These are phyloP conservation scores for Psilocybe cyanescens DNA, from an alignment of 768 basidiomycete genomes.

Conservation along the genomic window DNA sequence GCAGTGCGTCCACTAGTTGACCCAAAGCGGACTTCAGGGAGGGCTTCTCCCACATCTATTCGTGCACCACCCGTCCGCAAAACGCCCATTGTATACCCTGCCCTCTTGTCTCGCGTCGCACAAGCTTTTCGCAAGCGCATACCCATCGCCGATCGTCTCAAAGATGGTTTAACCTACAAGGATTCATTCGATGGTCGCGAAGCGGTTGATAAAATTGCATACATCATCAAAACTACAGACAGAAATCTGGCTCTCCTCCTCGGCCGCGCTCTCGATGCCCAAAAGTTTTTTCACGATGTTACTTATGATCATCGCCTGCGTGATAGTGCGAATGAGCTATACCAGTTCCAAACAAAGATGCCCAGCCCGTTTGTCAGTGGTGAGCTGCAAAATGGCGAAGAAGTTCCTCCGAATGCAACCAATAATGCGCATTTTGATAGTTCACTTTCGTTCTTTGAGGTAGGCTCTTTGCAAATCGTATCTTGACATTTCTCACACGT, in stretches of 20 bases:
- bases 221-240: constrained; percentile 98
- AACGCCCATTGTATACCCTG: constrained; percentile 90
- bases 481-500: background rate
- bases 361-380: constrained; percentile 86
- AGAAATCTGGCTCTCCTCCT: constrained; percentile 92
- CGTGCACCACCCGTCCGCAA: constrained; percentile 47
- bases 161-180: constrained; percentile 96
- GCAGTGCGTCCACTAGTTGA: constrained; percentile 50
- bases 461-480: background rate
- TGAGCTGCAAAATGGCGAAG: constrained; percentile 47
- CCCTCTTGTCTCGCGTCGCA: constrained; percentile 91
- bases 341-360: constrained; percentile 88
- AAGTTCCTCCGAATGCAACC: constrained; percentile 21
- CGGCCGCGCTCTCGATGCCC: constrained; percentile 95
- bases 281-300: constrained; percentile 99
- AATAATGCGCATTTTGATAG: constrained; percentile 11
- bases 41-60: constrained; percentile 42
- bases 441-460: constrained; percentile 11
- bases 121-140: constrained; percentile 91
- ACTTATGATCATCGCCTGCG: constrained; percentile 96
- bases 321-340: constrained; percentile 87
- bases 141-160: constrained; percentile 74
- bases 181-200: constrained; percentile 97
- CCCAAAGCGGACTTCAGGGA: constrained; percentile 38
- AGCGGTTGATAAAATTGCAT: constrained; percentile 95